Conservation (phyloP, 306 rosid species). For the Cicer bijugum region DNA sequence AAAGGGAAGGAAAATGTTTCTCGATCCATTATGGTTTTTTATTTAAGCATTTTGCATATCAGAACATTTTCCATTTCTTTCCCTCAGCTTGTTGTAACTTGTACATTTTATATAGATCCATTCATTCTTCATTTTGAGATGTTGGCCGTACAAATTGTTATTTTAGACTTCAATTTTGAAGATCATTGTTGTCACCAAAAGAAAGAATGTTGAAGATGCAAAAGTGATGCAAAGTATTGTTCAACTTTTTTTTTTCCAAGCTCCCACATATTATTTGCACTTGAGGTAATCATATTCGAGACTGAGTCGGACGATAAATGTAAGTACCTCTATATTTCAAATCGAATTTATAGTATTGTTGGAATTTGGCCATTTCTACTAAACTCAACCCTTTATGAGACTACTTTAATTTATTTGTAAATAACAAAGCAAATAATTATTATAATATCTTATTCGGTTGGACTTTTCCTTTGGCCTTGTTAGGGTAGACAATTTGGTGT, state of each 20-base stretch:
- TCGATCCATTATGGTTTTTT: slow-evolving; percentile 38
- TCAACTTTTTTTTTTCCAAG: too few relatives aligned
- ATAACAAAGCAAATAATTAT: slow-evolving; percentile 6
- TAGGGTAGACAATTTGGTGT: slow-evolving; percentile 25
- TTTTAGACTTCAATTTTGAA: slow-evolving; percentile 21
- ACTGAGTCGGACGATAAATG: too few relatives aligned
- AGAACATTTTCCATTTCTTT: slow-evolving; percentile 67
- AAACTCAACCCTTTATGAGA: background rate
- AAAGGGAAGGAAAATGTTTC: slow-evolving; percentile 63
- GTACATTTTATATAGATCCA: slow-evolving; percentile 28
- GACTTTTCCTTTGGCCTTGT: background rate
- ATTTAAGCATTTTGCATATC: slow-evolving; percentile 10
- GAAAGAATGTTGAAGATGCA: slow-evolving; percentile 34
- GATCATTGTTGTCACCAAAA: slow-evolving; percentile 13
- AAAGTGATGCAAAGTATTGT: slow-evolving; percentile 33
- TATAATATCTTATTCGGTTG: background rate
- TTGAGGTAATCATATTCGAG: too few relatives aligned
- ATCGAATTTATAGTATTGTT: too few relatives aligned
- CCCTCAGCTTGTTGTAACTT: slow-evolving; percentile 42
- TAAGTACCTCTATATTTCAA: too few relatives aligned
- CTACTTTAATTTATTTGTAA: slow-evolving; percentile 32
- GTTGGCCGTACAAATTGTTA: slow-evolving; percentile 27
- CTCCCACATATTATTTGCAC: too few relatives aligned
- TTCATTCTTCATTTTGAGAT: slow-evolving; percentile 39
- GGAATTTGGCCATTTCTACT: too few relatives aligned